Evolutionary conservation across 2,329 filamentous ascomycete genomes (phyloP), one percentile per base, ranked within the genome.

Genomic region (Dryadomyces sulphureus): DNA sequence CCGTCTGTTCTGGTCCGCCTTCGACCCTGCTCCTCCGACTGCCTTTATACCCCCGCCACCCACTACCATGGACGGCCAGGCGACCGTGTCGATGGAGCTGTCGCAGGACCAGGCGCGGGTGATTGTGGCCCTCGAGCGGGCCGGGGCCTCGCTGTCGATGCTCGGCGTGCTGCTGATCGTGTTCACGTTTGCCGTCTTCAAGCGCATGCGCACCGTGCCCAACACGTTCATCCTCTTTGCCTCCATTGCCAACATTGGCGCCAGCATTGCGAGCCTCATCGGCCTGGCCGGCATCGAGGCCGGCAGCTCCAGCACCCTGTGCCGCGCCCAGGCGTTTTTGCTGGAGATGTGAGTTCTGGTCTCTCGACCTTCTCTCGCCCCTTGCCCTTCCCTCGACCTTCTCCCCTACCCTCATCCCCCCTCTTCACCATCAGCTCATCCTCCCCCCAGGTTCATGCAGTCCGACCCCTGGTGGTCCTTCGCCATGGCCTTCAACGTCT

Each of bases 401-500:
- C 7, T 36, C 7, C 12, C 8, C 4, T 6, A 12, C 3, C 12
- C 35, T n/a, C 19, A n/a, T 25, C 36, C 35, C 45, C 16, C 21
- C 20, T 19, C 62, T 11, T 65, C 71, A n/a, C n/a, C n/a, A n/a
- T n/a, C n/a, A n/a, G n/a, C n/a, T n/a, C n/a, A n/a, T n/a, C n/a
- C n/a, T n/a, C n/a, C n/a, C n/a, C n/a, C 9, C 51, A 85, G 79
- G 76, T 87, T 86, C 60, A 82, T 84, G 75, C 79, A 82, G 53
- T 81, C 80, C 5, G 81, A 86, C 60, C 77, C 80, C 0, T 72
- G 83, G 64, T 88, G 80, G 83, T 84, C 82, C 0, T 73, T 88
- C 45, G 81, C 81, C 52, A 90, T 92, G 84, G 83, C 84, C 3
- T 69, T 81, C 57, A 92, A 90, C 56, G 84, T 90, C 50, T 84